Evolutionary conservation across 306 rosid genomes (phyloP).

Genomic region (Heteromeles arbutifolia): DNA sequence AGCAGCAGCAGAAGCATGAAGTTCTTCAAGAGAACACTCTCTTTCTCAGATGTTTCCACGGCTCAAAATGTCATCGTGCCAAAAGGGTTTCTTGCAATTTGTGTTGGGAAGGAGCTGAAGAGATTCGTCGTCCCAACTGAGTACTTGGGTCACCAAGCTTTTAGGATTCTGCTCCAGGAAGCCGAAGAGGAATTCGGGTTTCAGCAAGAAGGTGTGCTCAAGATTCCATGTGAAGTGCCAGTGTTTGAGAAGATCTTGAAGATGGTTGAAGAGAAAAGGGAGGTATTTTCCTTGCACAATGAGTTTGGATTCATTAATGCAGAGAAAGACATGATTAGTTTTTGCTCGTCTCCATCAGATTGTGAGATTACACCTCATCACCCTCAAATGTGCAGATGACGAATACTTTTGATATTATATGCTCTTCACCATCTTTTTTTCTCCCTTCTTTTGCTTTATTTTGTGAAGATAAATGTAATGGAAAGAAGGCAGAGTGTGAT

Average conservation of each 20-base stretch:
- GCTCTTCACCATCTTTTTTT: conserved; percentile 3
- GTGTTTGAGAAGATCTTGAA: conserved; percentile 55
- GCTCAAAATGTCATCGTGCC: conserved; percentile 38
- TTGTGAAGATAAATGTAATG: conserved; percentile 1
- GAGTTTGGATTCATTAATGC: conserved; percentile 13
- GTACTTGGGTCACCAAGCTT: conserved; percentile 59
- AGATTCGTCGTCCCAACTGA: conserved; percentile 66
- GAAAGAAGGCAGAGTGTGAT: conserved; percentile 5
- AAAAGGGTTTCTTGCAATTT: conserved; percentile 75
- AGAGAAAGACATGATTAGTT: conserved; percentile 23
- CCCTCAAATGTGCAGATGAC: conserved; percentile 59
- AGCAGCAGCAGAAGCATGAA: conserved; percentile 43
- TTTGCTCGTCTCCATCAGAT: conserved; percentile 29
- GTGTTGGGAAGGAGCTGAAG: conserved; percentile 77
- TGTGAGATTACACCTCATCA: conserved; percentile 51
- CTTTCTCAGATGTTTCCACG: conserved; percentile 39
- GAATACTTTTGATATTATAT: neutral
- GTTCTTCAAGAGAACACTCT: conserved; percentile 69
- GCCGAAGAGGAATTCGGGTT: conserved; percentile 79
- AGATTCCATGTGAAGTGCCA: conserved; percentile 52
- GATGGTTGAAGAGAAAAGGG: conserved; percentile 39
- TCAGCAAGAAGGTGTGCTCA: conserved; percentile 70
- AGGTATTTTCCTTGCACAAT: conserved; percentile 22
- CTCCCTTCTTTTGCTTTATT: neutral
- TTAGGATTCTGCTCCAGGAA: conserved; percentile 42